Evolutionary conservation across 2,329 filamentous ascomycete genomes (phyloP), one percentile per base, ranked within the genome.

Genomic region (Xylariaceae sp.): DNA sequence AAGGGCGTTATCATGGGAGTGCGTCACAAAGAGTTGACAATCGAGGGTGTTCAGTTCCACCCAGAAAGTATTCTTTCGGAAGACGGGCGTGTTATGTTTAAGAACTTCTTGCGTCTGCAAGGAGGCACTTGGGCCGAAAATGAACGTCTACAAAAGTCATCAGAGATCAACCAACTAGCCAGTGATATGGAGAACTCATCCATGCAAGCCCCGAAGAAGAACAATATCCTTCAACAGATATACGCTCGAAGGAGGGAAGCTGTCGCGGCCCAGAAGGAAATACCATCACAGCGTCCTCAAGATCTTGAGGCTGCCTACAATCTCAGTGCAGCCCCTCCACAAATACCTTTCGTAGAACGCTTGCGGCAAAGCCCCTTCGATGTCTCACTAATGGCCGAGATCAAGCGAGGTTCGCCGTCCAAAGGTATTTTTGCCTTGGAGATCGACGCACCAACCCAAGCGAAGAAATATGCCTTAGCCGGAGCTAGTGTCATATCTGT

Each of bases 1-100:
- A 92, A 90, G 63, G 91, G 90, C 26, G 87, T 98, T 58, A 99
- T 99, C 67, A 97, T 98, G 89, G 95, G 95, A 43, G 90, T 99
- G 41, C 88, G 95, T 41, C 95, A 99, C 79, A 96, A 94, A 78
- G 85, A 95, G 70, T 90, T 88, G 68, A 84, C 91, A 1, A 82
- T 98, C n/a, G 95, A 99, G 74, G 95, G 93, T 36, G 95, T 99
- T 14, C 95, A 99, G 71, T 99, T 98, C 68, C 95, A 99, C 67
- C 95, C 95, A 0, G 95, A 99, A 76, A 98, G 94, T 73, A 99
- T 99, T 56, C 78, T 99, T 48, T 97, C 94, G 0, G 92, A 90
- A 41, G 87, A 95, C 56, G 95, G 96, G 3, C 87, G 93, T 31
- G 77, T 84, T 31, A 97, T 99, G 91, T 85, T 99, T 71, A 88